phyloP scores from a whole-genome alignment of 225 moss, liverwort and hornwort species.

The Anthoceros angustus region DNA sequence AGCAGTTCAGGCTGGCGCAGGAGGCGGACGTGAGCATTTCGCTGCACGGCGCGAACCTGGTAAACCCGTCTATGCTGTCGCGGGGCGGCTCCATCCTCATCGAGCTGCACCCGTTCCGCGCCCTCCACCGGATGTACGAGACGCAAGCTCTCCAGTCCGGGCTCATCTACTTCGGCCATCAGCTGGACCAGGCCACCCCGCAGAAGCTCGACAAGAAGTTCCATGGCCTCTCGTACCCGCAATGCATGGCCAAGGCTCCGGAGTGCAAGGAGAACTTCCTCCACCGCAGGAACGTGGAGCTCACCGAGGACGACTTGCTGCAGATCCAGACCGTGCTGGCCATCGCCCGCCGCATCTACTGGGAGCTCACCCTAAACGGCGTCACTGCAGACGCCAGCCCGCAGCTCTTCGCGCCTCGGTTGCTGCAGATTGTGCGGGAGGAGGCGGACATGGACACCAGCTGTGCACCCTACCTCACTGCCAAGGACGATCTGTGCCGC shows the following conservation, averaged over 20 bases:
- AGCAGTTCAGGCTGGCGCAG: neutral
- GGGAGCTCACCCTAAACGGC: neutral
- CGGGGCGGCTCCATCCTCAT: neutral
- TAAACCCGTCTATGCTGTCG: neutral
- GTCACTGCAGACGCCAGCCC: neutral
- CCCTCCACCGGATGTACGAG: neutral
- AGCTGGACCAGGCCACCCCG: neutral
- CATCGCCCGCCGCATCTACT: neutral
- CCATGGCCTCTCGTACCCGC: neutral
- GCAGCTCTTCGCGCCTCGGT: neutral
- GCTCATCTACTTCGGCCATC: neutral
- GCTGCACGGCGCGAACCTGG: neutral
- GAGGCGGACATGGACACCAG: neutral
- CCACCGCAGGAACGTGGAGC: neutral
- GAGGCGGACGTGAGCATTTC: neutral
- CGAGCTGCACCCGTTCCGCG: neutral
- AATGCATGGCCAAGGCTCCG: neutral
- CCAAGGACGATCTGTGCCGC: neutral
- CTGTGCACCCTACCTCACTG: neutral
- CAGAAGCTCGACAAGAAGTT: neutral
- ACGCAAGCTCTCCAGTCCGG: neutral
- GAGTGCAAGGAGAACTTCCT: conserved; percentile 2
- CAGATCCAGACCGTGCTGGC: neutral
- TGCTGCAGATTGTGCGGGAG: neutral
- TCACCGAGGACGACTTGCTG: neutral